Base-by-base conservation (phyloP, 495 filamentous ascomycete species). In the Aspergillus homomorphus region DNA sequence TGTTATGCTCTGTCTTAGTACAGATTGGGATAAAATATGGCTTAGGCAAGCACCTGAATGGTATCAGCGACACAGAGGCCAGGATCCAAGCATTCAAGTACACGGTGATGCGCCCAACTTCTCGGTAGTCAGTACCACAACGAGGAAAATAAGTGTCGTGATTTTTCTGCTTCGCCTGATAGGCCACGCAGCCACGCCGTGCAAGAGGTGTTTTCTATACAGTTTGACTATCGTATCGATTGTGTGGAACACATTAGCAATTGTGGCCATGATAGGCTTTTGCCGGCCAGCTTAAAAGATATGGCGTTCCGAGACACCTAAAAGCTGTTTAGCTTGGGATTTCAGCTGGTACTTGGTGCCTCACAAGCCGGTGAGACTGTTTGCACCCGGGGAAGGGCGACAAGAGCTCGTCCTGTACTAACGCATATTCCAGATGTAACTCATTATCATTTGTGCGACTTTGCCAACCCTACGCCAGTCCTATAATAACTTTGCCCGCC, bases 401-500 rank as follows among this genome's bases (percentile, higher is more conserved):
- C n/a, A n/a, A n/a, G n/a, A n/a, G n/a, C n/a, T n/a, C n/a, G n/a
- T n/a, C n/a, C n/a, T 54, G n/a, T 14, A n/a, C 20, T 38, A 3
- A 4, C 21, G 3, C 22, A 30, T 20, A 8, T 10, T 26, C 1
- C 26, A 60, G 53, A 61, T 61, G 58, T 61, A 61, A 23, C 46
- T 61, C 12, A 56, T 61, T 21, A 61, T 61, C 18, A 52, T 61
- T 38, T 61, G 58, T 22, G 58, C 58, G 3, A 56, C 53, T n/a
- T 19, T 61, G 3, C 58, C 58, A 4, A 61, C 58, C 38, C 58
- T 56, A 8, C 58, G 45, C 4, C 53, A 53, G 23, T 51, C 53
- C 3, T 61, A 61, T 52, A n/a, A 19, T 14, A 22, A 52, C 3
- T 19, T 61, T 3, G 18, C 56, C 9, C 53, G 43, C 4, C 33